Conservation (phyloP, 768 basidiomycete species). For the Rhodosporidiobolus sp. region DNA sequence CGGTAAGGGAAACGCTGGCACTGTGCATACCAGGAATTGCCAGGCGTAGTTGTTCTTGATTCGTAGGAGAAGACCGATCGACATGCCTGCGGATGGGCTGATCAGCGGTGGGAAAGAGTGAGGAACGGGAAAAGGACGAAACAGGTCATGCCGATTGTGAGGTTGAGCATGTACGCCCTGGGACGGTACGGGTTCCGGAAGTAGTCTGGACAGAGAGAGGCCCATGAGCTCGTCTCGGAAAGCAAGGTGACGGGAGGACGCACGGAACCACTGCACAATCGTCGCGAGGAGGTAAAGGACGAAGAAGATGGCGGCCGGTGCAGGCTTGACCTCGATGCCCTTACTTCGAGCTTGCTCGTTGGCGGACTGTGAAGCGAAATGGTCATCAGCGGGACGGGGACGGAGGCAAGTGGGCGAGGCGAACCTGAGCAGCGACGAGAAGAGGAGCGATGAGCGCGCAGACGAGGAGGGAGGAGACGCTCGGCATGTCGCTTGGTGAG, state of each 20-base stretch:
- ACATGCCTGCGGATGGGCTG: constrained; percentile 55
- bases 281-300: constrained; percentile 3
- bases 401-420: too few species aligned
- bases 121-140: too few species aligned
- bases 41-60: constrained; percentile 60
- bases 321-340: background rate
- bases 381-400: too few species aligned
- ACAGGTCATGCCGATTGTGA: constrained; percentile 64
- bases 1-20: constrained; percentile 53
- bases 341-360: background rate
- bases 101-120: background rate
- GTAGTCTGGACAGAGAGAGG: background rate
- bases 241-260: background rate
- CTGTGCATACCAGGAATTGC: constrained; percentile 51
- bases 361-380: too few species aligned
- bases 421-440: too few species aligned
- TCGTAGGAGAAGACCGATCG: constrained; percentile 59
- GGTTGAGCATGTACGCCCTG: constrained; percentile 57
- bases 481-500: too few species aligned
- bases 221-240: too few species aligned
- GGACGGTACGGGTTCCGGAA: background rate
- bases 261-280: constrained; percentile 9
- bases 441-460: too few species aligned
- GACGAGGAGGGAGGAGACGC: too few species aligned
- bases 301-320: constrained; percentile 2